Percentiles rank a stretch among this genome's conserved stretches.
These are phyloP conservation scores for Agapanthus africanus DNA, from an alignment of 106 monocot genomes.

Conservation along the genomic window DNA sequence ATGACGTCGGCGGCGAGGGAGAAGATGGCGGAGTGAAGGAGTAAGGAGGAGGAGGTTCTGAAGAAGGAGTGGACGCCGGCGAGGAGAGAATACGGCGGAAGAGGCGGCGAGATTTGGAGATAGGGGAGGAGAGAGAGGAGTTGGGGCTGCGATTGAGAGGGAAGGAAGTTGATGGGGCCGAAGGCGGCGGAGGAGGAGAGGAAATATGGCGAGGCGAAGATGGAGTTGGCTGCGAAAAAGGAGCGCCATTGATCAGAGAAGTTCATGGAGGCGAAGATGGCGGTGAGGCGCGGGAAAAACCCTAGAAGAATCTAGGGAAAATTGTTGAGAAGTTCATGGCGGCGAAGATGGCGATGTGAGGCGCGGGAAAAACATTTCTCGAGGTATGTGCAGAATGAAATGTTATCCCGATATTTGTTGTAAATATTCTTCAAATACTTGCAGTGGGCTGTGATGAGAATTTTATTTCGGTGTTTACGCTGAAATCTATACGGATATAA, in stretches of 20 bases:
- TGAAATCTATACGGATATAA: no score
- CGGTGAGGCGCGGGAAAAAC: no score
- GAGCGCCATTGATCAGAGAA: constrained; percentile 24
- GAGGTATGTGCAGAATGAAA: no score
- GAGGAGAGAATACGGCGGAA: background rate
- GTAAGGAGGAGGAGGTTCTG: background rate
- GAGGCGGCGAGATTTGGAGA: background rate
- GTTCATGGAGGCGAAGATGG: constrained; percentile 8
- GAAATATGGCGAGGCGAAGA: background rate
- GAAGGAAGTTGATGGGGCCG: background rate
- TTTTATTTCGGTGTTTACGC: no score
- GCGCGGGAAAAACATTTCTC: no score
- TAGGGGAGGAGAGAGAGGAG: background rate
- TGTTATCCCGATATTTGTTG: no score
- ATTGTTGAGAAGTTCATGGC: no score
- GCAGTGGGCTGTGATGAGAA: no score
- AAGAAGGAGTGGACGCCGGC: constrained; percentile 14
- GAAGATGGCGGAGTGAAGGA: constrained; percentile 7
- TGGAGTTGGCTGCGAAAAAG: no score
- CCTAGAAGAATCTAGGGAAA: no score
- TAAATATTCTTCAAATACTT: no score
- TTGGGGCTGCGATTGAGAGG: background rate
- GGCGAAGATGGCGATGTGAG: no score
- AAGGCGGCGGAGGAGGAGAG: background rate
- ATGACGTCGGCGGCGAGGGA: constrained; percentile 8